These are phyloP conservation scores for Aegle marmelos DNA, from an alignment of 345 rosid species.

Conservation along the genomic window DNA sequence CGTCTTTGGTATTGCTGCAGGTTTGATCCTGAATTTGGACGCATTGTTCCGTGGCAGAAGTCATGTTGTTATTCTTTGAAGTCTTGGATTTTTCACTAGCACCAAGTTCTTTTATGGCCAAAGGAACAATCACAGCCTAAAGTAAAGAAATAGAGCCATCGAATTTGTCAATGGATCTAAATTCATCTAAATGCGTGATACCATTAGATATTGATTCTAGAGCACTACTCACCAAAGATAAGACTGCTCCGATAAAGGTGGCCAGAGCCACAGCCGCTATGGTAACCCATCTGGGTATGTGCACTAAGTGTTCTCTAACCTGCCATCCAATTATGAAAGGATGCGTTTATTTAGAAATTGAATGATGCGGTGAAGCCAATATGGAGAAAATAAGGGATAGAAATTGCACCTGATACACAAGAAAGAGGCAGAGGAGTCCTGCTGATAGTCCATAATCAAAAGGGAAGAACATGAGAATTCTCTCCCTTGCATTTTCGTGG, in stretches of 20 bases:
- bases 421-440: conserved; percentile 33
- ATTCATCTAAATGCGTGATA: neutral
- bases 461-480: conserved; percentile 31
- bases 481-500: conserved; percentile 22
- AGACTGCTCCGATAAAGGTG: conserved; percentile 16
- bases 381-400: neutral
- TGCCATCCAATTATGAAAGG: conserved; percentile 13
- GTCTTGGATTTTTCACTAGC: conserved; percentile 1
- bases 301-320: conserved; percentile 17
- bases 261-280: conserved; percentile 23
- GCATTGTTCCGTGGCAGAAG: neutral
- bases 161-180: neutral
- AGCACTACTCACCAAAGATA: conserved; percentile 25
- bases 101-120: conserved; percentile 13
- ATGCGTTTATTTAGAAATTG: neutral
- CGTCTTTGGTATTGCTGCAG: neutral
- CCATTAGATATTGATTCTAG: neutral
- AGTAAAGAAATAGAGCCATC: neutral
- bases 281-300: conserved; percentile 15
- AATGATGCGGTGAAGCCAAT: neutral
- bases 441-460: conserved; percentile 30
- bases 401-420: conserved; percentile 18
- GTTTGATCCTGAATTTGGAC: conserved; percentile 12
- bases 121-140: conserved; percentile 23
- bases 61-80: conserved; percentile 5